Base-by-base conservation (phyloP, 768 basidiomycete genomes). In the Ramaria rubella region DNA sequence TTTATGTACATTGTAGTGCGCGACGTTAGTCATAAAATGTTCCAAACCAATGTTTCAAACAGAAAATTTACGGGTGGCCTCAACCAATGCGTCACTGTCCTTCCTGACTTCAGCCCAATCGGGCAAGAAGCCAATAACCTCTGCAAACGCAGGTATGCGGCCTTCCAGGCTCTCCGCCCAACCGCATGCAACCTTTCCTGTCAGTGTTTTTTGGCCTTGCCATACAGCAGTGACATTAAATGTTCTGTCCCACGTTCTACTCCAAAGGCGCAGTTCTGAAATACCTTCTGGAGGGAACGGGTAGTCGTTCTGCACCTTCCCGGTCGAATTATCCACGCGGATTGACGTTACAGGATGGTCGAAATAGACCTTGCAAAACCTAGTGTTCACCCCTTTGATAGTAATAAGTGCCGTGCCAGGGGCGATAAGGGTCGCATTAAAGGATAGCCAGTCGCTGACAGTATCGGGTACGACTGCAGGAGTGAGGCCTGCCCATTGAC, bases 121-220 rank as follows among this genome's bases (percentile, higher is more conserved):
- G 19, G 87, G 87, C 57, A 87, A 66, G 66, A 84, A 86, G 6
- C 67, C 64, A 6, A 87, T 64, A 26, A 80, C 76, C 64, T 90
- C 87, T 64, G 88, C 85, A 45, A 80, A 72, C 2, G 86, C 86
- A 4, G 87, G 86, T 19, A 89, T 86, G 69, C 73, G 77, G 29
- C 68, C 75, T 19, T 63, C 58, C 67, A 80, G 78, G 61, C 83
- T 82, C 63, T 88, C 86, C n/a, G 75, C 78, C 81, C 84, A 87
- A 54, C 80, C 78, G 59, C 84, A 86, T 17, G 77, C 79, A 21
- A 82, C 74, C 3, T 75, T 73, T 27, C 82, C 86, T 26, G 62
- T 57, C 1, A 62, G 29, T 33, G 36, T 62, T 1, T 65, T 66
- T 34, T 21, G 45, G 2, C 34, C 63, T 33, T 73, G 67, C 78